Evolutionary conservation across 1,139 yeast species (phyloP), one percentile per base, ranked within the genome.

Genomic region (Geotrichum phurueaensis): DNA sequence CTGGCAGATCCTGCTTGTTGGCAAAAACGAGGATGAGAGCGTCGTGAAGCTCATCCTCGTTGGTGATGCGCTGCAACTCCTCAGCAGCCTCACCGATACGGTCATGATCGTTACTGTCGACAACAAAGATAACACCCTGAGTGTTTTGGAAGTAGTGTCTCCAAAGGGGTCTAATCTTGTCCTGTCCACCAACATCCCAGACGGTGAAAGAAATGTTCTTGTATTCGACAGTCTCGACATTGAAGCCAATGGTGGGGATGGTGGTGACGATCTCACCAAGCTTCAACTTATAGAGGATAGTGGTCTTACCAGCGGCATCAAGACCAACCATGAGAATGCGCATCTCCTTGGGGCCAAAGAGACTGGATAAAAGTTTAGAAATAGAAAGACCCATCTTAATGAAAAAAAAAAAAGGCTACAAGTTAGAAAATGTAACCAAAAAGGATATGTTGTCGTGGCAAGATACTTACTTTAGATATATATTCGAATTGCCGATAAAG

Each of bases 161-260:
- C 96, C 96, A 89, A 78, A 89, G 81, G 63, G 96, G 96, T 81
- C 96, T 87, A 75, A 89, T 89, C 81, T 89, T 89, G 78, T 88
- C 96, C 81, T 89, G 96, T 84, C 96, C 96, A 86, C 96, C 96
- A 73, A 89, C 96, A 84, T 89, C 96, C 96, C 96, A 89, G 68
- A 89, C 96, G 66, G 96, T 89, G 81, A 89, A 89, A 54, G 95
- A 86, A 76, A 89, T 89, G 85, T 89, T 89, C 82, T 89, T 89
- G 83, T 89, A 89, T 79, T 89, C 96, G 71, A 89, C 95, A 66
- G 96, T 89, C 79, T 89, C 96, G 68, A 89, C 96, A 77, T 89
- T 89, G 85, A 89, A 89, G 71, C 96, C 96, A 76, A 89, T 89
- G 68, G 96, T 89, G 75, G 96, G 96, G 73, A 89, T 89, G 63